Conservation (phyloP, 805 yeast species). For the Scheffersomyces coipomensis region DNA sequence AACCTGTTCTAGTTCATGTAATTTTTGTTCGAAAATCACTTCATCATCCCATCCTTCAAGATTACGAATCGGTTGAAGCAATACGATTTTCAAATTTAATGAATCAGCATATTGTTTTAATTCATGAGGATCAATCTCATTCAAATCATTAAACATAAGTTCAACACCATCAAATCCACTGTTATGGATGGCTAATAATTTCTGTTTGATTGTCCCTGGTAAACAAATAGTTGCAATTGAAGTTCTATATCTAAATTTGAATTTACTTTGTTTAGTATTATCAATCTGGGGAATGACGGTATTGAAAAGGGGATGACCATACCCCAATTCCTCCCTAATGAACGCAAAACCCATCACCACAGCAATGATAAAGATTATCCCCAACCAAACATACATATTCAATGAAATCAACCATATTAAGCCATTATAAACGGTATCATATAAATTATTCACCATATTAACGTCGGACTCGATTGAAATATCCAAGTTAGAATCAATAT, state of each 20-base stretch:
- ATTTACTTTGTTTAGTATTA: background rate
- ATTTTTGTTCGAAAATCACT: constrained; percentile 4
- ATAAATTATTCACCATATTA: too few species aligned
- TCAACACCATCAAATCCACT: constrained; percentile 15
- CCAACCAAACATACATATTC: too few species aligned
- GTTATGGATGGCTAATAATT: constrained; percentile 9
- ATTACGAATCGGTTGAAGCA: constrained; percentile 14
- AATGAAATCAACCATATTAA: too few species aligned
- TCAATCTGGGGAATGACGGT: background rate
- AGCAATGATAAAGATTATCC: too few species aligned
- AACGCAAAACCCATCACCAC: too few species aligned
- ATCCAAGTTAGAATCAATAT: too few species aligned
- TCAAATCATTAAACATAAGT: constrained; percentile 12
- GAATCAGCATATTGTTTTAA: constrained; percentile 7
- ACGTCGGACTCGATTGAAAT: too few species aligned
- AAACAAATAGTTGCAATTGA: constrained; percentile 8
- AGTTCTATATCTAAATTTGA: background rate
- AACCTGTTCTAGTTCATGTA: constrained; percentile 9
- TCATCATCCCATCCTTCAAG: constrained; percentile 11
- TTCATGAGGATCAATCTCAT: constrained; percentile 8
- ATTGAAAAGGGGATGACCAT: too few species aligned
- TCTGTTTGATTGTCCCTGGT: constrained; percentile 11
- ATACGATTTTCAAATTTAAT: constrained; percentile 6
- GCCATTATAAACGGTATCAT: too few species aligned
- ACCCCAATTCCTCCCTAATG: too few species aligned